A percentile compares a stretch with the other conserved stretches of the same genome.
Conservation (phyloP, 192 early-diverging fungal species). For the Martensiomyces pterosporus region DNA sequence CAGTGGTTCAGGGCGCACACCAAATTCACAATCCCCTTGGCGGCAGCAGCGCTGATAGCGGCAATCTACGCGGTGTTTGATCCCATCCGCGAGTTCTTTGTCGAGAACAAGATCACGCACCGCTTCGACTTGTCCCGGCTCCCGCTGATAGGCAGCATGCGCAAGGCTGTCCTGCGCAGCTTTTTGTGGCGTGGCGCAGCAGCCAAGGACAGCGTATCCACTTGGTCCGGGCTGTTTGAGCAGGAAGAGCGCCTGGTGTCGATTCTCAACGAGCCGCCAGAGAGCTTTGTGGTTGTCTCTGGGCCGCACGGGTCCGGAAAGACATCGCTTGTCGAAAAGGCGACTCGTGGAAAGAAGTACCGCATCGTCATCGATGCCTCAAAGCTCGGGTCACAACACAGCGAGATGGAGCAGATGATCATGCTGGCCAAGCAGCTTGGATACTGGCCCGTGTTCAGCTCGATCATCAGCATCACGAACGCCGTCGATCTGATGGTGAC, state of each 20-base stretch:
- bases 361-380: constrained; percentile 79
- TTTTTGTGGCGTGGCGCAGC: constrained; percentile 21
- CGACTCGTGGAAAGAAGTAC: constrained; percentile 60
- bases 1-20: constrained; percentile 74
- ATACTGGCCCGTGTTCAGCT: constrained; percentile 89
- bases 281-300: constrained; percentile 77
- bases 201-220: constrained; percentile 16
- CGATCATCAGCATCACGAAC: constrained; percentile 64
- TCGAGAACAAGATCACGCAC: constrained; percentile 78
- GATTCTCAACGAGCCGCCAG: constrained; percentile 54
- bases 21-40: constrained; percentile 68
- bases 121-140: constrained; percentile 61
- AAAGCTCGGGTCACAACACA: constrained; percentile 67
- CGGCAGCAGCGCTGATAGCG: constrained; percentile 67
- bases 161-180: constrained; percentile 27
- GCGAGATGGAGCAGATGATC: constrained; percentile 69
- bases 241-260: constrained; percentile 36
- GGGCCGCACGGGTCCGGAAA: constrained; percentile 88
- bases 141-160: constrained; percentile 34
- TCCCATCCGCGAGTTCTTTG: constrained; percentile 85
- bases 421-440: constrained; percentile 80
- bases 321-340: constrained; percentile 67
- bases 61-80: constrained; percentile 82
- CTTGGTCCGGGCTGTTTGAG: constrained; percentile 45
- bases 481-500: constrained; percentile 80